phyloP scores from a whole-genome alignment of 805 yeast species.

The Millerozyma miso region DNA sequence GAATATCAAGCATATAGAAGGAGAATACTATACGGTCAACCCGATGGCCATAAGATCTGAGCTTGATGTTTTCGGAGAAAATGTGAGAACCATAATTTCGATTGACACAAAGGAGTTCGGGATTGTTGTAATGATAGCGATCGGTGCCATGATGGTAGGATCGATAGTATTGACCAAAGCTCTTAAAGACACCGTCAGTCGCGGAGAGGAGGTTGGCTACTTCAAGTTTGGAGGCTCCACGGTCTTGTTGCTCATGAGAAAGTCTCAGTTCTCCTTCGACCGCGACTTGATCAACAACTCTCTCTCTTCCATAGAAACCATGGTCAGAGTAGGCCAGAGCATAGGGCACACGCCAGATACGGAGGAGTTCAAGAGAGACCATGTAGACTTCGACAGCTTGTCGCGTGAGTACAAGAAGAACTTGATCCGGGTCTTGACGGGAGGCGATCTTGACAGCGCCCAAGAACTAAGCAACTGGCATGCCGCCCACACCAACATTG shows the following conservation, averaged over 20 bases:
- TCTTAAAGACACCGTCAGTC: constrained; percentile 51
- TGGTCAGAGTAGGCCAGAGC: constrained; percentile 87
- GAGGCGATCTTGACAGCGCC: constrained; percentile 41
- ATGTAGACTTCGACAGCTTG: constrained; percentile 42
- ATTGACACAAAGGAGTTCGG: constrained; percentile 78
- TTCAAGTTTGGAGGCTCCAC: constrained; percentile 98
- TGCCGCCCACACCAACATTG: constrained; percentile 22
- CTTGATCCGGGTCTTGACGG: constrained; percentile 56
- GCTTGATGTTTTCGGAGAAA: constrained; percentile 90
- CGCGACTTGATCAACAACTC: constrained; percentile 71
- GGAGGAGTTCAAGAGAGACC: constrained; percentile 47
- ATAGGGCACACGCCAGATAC: constrained; percentile 66
- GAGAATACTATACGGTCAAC: constrained; percentile 92
- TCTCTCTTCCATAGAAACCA: constrained; percentile 65
- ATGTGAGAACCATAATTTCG: constrained; percentile 73
- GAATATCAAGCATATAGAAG: constrained; percentile 65
- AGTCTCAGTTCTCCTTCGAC: constrained; percentile 55
- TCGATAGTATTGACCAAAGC: constrained; percentile 70
- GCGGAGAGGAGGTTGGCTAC: constrained; percentile 88
- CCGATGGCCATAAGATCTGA: constrained; percentile 94
- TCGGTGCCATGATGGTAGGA: constrained; percentile 99
- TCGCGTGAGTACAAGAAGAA: constrained; percentile 44
- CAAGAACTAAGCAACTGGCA: constrained; percentile 37
- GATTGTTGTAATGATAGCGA: constrained; percentile 67
- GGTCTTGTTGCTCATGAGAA: constrained; percentile 60